These are phyloP conservation scores for Pseudogymnoascus sp. DNA, from an alignment of 2,329 filamentous ascomycete genomes.

Conservation along the genomic window DNA sequence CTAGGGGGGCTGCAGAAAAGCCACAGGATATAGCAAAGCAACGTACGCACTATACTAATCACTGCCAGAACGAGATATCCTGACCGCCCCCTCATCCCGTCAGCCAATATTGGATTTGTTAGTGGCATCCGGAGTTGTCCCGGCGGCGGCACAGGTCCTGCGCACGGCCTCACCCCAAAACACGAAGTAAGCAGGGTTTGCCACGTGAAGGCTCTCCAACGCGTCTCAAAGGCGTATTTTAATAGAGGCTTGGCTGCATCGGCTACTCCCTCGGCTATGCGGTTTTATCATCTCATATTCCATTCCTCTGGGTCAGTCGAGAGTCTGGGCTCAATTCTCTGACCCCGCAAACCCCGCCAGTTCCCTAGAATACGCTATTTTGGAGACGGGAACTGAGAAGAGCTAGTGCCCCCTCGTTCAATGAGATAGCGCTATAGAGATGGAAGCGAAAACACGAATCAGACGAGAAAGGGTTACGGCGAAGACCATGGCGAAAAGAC, in stretches of 20 bases:
- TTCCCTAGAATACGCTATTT: not conserved
- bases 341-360: not conserved
- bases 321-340: not conserved
- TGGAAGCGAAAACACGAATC: not conserved
- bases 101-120: not conserved
- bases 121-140: not conserved
- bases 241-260: not conserved
- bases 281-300: not conserved
- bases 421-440: not conserved
- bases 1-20: not conserved
- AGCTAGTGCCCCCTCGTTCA: not conserved
- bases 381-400: not conserved
- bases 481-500: not conserved
- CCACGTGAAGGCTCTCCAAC: not conserved
- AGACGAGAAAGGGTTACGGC: not conserved
- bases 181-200: not conserved
- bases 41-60: not conserved
- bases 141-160: not conserved
- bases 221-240: not conserved
- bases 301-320: not conserved
- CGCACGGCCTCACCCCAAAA: not conserved
- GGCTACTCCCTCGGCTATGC: slow-evolving; percentile 2
- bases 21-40: not conserved
- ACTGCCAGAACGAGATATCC: not conserved
- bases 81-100: not conserved